Conservation (phyloP, 306 rosid genomes). For the Cyclanthera cordifolia region DNA sequence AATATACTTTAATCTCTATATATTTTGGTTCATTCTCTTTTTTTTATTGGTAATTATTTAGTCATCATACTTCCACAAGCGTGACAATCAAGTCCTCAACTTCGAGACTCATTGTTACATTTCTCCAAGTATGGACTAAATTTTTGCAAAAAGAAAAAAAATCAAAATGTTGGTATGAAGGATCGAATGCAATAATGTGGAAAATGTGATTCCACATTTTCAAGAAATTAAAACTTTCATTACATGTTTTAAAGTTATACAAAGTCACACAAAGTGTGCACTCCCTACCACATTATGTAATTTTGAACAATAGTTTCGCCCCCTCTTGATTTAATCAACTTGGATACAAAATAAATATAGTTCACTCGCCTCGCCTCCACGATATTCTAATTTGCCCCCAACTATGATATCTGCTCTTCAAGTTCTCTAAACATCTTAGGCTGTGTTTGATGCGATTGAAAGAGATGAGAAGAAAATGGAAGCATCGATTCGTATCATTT, state of each 20-base stretch:
- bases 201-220: not conserved
- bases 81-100: not conserved
- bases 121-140: not conserved
- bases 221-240: not conserved
- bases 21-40: not conserved
- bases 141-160: not conserved
- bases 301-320: too few relatives aligned
- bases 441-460: too few relatives aligned
- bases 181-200: not conserved
- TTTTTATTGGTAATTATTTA: not conserved
- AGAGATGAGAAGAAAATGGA: too few relatives aligned
- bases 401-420: too few relatives aligned
- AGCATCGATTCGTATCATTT: too few relatives aligned
- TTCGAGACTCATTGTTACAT: constrained; percentile 1
- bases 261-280: not conserved
- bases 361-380: too few relatives aligned
- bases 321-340: too few relatives aligned
- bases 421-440: too few relatives aligned
- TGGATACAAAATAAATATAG: too few relatives aligned
- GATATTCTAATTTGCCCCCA: too few relatives aligned
- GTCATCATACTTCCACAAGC: not conserved
- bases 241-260: not conserved
- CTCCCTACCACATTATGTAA: too few relatives aligned
- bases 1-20: not conserved
- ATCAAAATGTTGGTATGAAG: not conserved